phyloP scores from a whole-genome alignment of 1,284 basidiomycete species.

The Ceratobasidium sp. region DNA sequence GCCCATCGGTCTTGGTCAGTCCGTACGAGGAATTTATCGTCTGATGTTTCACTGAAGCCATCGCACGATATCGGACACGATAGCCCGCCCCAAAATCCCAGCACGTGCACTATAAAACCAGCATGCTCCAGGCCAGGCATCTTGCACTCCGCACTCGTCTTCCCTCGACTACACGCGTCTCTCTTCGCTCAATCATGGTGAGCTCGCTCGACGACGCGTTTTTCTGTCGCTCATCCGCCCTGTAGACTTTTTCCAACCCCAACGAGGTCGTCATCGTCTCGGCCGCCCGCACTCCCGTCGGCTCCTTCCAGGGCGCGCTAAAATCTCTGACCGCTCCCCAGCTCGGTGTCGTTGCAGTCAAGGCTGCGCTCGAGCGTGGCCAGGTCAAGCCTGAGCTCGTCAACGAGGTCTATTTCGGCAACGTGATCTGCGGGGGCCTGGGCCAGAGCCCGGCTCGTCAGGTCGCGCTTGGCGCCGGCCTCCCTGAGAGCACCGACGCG shows the following conservation, averaged over 20 bases:
- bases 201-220: slow-evolving; percentile 45
- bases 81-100: slow-evolving; percentile 35
- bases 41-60: slow-evolving; percentile 33
- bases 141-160: slow-evolving; percentile 44
- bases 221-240: slow-evolving; percentile 14
- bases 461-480: slow-evolving; percentile 88
- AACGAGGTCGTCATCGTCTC: slow-evolving; percentile 95
- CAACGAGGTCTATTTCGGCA: slow-evolving; percentile 97
- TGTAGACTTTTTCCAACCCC: slow-evolving; percentile 57
- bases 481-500: slow-evolving; percentile 88
- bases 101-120: slow-evolving; percentile 39
- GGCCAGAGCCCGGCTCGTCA: slow-evolving; percentile 96
- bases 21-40: slow-evolving; percentile 16
- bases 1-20: slow-evolving; percentile 23
- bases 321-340: slow-evolving; percentile 91
- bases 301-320: slow-evolving; percentile 90
- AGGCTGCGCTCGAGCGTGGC: slow-evolving; percentile 85
- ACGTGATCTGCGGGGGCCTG: slow-evolving; percentile 95
- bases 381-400: slow-evolving; percentile 83
- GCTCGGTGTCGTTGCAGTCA: slow-evolving; percentile 89
- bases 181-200: slow-evolving; percentile 50
- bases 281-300: slow-evolving; percentile 94
- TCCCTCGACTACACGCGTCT: slow-evolving; percentile 38
- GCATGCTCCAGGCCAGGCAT: slow-evolving; percentile 41
- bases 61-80: slow-evolving; percentile 42